Evolutionary conservation across 225 moss, liverwort and hornwort genomes (phyloP).

Genomic region (Physcomitrellopsis africana): DNA sequence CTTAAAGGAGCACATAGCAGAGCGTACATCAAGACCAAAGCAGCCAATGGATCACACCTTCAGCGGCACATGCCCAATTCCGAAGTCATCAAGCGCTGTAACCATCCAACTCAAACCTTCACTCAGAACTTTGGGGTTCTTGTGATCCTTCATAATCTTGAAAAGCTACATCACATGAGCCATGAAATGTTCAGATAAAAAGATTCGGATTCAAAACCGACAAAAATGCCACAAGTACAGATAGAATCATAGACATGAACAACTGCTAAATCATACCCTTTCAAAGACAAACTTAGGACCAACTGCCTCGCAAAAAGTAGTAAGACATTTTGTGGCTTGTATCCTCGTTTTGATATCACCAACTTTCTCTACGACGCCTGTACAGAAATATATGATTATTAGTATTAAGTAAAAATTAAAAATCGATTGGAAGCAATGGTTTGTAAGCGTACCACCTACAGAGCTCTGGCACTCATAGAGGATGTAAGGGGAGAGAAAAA

Average conservation of each 20-base stretch:
- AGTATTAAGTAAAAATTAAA: background rate
- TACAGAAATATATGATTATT: conserved; percentile 16
- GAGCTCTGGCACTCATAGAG: background rate
- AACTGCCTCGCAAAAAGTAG: conserved; percentile 89
- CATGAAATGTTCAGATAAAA: conserved; percentile 19
- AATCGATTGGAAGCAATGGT: background rate
- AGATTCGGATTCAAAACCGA: background rate
- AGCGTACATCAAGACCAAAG: conserved; percentile 1
- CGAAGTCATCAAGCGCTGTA: conserved; percentile 88
- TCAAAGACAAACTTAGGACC: conserved; percentile 85
- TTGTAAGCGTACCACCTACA: background rate
- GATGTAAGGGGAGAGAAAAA: background rate
- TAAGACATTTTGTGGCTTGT: conserved; percentile 89
- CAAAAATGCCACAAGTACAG: background rate
- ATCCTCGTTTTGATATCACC: conserved; percentile 84
- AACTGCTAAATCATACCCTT: conserved; percentile 43
- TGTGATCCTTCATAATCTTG: conserved; percentile 87
- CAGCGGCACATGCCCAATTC: conserved; percentile 70
- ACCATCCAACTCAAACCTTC: conserved; percentile 90
- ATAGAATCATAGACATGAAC: background rate
- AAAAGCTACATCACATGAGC: conserved; percentile 58
- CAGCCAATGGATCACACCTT: conserved; percentile 49
- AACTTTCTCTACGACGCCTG: conserved; percentile 87
- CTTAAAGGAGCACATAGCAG: background rate
- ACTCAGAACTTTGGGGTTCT: conserved; percentile 90